Evolutionary conservation across 805 yeast species (phyloP).

Genomic region (Schizosaccharomyces lindneri): DNA sequence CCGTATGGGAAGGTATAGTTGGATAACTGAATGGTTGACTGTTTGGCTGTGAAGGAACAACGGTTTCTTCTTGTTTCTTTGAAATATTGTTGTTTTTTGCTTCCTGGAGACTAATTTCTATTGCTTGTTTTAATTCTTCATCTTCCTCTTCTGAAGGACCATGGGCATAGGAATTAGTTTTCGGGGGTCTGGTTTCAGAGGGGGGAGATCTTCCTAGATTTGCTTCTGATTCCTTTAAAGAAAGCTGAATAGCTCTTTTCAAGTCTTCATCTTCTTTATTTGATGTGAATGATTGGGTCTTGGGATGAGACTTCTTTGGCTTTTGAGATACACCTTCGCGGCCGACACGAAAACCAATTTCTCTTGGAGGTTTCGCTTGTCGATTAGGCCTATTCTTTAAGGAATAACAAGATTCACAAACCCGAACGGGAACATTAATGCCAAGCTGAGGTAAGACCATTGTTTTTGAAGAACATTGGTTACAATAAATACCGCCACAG

Average conservation of each 20-base stretch:
- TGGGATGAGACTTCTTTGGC: conserved; percentile 6
- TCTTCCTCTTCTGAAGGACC: conserved; percentile 30
- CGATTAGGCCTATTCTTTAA: conserved; percentile 17
- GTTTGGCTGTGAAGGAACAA: not conserved
- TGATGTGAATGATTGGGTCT: conserved; percentile 5
- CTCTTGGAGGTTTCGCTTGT: conserved; percentile 2
- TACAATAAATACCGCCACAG: conserved; percentile 87
- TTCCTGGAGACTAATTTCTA: conserved; percentile 70
- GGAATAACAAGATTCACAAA: conserved; percentile 70
- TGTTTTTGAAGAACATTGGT: conserved; percentile 51
- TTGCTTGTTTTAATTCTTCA: conserved; percentile 79
- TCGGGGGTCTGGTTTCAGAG: not conserved
- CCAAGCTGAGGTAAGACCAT: conserved; percentile 63
- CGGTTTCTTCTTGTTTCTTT: too few species aligned
- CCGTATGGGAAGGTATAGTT: not conserved
- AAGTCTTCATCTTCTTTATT: conserved; percentile 44
- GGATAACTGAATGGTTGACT: not conserved
- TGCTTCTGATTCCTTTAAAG: conserved; percentile 30
- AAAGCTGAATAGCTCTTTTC: conserved; percentile 50
- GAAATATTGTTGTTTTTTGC: not conserved
- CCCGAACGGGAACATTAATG: conserved; percentile 69
- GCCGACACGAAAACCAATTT: too few species aligned
- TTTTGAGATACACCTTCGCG: too few species aligned
- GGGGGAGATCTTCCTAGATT: not conserved
- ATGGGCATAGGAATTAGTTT: conserved; percentile 2